These are phyloP conservation scores for Linderina pennispora DNA, from an alignment of 192 early-diverging fungal genomes.

Conservation along the genomic window DNA sequence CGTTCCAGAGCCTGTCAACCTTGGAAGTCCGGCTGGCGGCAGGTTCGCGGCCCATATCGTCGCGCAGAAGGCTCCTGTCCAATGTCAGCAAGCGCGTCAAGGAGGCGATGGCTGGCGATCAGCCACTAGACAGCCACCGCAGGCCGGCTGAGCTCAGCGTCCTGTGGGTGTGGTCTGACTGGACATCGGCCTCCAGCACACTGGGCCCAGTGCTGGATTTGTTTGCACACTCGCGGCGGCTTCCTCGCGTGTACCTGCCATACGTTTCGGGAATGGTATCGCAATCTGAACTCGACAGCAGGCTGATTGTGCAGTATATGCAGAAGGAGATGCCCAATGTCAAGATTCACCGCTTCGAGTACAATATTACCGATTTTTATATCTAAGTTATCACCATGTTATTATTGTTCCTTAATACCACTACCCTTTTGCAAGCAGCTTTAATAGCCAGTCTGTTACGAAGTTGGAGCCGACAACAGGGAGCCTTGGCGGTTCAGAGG, in stretches of 20 bases:
- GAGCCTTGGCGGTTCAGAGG: no score
- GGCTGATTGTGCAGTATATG: constrained; percentile 42
- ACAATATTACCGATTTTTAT: constrained; percentile 32
- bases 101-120: constrained; percentile 20
- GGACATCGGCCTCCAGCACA: constrained; percentile 38
- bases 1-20: constrained; percentile 31
- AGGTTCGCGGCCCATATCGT: constrained; percentile 16
- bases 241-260: constrained; percentile 37
- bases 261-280: constrained; percentile 32
- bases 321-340: constrained; percentile 37
- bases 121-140: constrained; percentile 11
- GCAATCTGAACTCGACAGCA: constrained; percentile 38
- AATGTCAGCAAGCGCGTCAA: constrained; percentile 14
- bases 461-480: no score
- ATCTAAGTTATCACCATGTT: neutral
- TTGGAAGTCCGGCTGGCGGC: constrained; percentile 42
- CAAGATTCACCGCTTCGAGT: constrained; percentile 39
- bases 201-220: constrained; percentile 33
- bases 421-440: neutral
- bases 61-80: constrained; percentile 36
- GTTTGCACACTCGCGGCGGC: constrained; percentile 24
- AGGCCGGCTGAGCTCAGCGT: constrained; percentile 32
- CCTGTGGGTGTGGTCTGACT: constrained; percentile 45
- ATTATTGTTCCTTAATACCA: neutral
- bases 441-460: no score